Evolutionary conservation across 441 rosid genomes (phyloP), one percentile per base, ranked within the genome.

Genomic region (Macaranga tanarius): DNA sequence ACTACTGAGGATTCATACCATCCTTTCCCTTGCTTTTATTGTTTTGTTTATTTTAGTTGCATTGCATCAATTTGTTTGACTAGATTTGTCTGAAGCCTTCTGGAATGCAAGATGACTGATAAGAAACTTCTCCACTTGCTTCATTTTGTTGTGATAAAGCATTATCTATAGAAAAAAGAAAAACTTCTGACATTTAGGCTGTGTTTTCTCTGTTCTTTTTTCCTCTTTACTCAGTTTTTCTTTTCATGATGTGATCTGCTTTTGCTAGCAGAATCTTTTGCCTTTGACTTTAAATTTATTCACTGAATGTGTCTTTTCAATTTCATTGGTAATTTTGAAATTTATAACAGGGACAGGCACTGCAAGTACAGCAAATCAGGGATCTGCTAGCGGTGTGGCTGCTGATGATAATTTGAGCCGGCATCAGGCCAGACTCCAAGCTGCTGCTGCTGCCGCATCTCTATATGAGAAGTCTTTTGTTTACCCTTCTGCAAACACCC

Each of bases 371-470:
- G 80, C 75, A 63, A 66, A 82, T n/a, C 88, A 84, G 76, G 82
- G 80, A 78, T 79, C 97, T 67, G 79, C 74, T 64, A 81, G 71
- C 71, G 84, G 65, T 40, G 70, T 22, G 51, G 69, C 80, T 59
- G 80, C 80, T 59, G 81, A 70, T 77, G 83, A 79, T 75, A 79
- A 73, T 81, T 67, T 88, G 79, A 87, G 88, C 73, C 75, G 73
- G 71, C 97, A 89, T 82, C 88, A 87, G 71, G 92, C 88, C 65
- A 90, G 98, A 82, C 90, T 92, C 59, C 96, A 83, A 84, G 99
- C 98, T 70, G 95, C 96, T 50, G 91, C 92, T 0, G 81, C 91
- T 26, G 98, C 99, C 2, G 98, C 99, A 9, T 73, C 99, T 65
- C 70, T 92, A 75, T 95, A 92, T 70, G 95, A 86, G 79, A 92